Evolutionary conservation across 1,139 yeast species (phyloP).

Genomic region (Geotrichum candidum): DNA sequence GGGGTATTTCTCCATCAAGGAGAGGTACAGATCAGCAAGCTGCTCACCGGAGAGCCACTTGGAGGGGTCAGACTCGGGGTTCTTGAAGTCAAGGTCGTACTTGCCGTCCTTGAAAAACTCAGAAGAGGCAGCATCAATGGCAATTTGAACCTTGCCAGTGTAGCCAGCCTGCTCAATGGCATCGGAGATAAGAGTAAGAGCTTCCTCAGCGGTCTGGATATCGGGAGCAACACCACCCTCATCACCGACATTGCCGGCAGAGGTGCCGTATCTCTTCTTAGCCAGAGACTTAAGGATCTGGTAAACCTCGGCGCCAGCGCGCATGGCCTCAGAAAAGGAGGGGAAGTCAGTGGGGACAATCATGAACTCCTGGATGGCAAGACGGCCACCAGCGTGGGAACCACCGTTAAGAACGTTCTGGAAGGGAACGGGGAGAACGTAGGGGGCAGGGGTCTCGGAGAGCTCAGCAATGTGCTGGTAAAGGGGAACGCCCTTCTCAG

Average conservation of each 20-base stretch:
- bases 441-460: conserved; percentile 61
- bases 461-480: conserved; percentile 78
- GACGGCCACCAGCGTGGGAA: conserved; percentile 97
- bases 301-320: conserved; percentile 95
- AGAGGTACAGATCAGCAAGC: conserved; percentile 75
- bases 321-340: conserved; percentile 84
- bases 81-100: conserved; percentile 96
- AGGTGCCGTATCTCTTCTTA: conserved; percentile 88
- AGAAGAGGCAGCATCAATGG: conserved; percentile 92
- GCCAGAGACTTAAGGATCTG: conserved; percentile 86
- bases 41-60: conserved; percentile 85
- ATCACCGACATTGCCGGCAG: conserved; percentile 99
- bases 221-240: conserved; percentile 99
- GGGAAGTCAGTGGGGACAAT: conserved; percentile 88
- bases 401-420: conserved; percentile 98
- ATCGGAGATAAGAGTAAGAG: conserved; percentile 80
- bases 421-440: conserved; percentile 90
- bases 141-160: conserved; percentile 83
- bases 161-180: conserved; percentile 91
- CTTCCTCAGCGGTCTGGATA: conserved; percentile 87
- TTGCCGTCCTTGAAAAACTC: conserved; percentile 94
- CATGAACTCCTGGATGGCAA: conserved; percentile 98
- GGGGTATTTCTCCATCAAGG: conserved; percentile 82
- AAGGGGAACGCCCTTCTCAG: conserved; percentile 78
- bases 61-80: conserved; percentile 80